Base-by-base conservation (phyloP, 2,329 filamentous ascomycete species). In the Alternaria longipes region DNA sequence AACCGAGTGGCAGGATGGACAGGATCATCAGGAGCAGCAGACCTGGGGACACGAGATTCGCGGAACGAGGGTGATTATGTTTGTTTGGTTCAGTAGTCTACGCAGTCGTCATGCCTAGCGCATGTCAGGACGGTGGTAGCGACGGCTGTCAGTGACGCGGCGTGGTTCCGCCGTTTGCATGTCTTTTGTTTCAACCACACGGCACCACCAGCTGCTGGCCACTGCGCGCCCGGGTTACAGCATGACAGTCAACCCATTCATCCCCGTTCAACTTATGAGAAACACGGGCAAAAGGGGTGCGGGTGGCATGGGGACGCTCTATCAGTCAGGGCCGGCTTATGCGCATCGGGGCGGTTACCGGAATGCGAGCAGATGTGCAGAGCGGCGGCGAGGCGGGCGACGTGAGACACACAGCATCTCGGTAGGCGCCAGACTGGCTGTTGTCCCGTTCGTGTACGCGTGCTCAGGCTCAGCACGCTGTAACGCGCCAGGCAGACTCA, bases 171-270 rank as follows among this genome's bases (percentile, higher is more conserved):
- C 57, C 54, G 63, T 66, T 66, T 62, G 51, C 55, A 53, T 38
- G 62, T 60, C 56, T 61, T 36, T 61, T 59, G 67, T 70, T 67
- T 67, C 64, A 61, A 66, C 47, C 26, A 46, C 50, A 32, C 14
- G 46, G 42, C 7, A 36, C 22, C 40, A 51, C 45, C 60, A 62
- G 56, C 24, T 36, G 30, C 55, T 54, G 58, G 59, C 51, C 51
- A 56, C 49, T 62, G 62, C 62, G 49, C 54, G 28, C 36, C 42
- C 36, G 46, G 58, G 41, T 30, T 28, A n/a, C 26, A 42, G 56
- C 59, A 56, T 57, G 60, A 41, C 44, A 51, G 51, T 40, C 22
- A 36, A 52, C 50, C 30, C 44, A 54, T 54, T 49, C 54, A 47
- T 57, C 20, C 41, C 58, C 54, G 26, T 20, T 30, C 20, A 50